Conservation (phyloP, 345 rosid genomes). For the Salix purpurea region DNA sequence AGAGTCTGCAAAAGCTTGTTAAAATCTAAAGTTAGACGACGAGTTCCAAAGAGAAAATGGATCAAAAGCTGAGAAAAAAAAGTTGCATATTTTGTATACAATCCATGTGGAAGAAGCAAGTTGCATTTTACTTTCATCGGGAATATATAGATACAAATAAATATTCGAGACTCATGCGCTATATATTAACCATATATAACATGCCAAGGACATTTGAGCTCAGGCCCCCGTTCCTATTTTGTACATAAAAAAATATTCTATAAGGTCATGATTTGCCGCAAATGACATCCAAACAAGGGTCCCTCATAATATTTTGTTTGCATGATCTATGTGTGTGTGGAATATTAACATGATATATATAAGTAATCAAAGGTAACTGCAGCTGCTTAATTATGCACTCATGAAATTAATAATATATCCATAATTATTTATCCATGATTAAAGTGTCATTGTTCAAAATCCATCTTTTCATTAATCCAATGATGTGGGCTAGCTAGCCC, state of each 20-base stretch:
- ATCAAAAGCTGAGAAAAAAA: not conserved
- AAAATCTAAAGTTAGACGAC: not conserved
- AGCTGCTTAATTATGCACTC: not conserved
- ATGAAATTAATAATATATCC: not conserved
- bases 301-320: not conserved
- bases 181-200: not conserved
- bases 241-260: not conserved
- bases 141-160: not conserved
- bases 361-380: not conserved
- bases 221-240: no score
- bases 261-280: not conserved
- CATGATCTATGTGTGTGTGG: not conserved
- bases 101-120: not conserved
- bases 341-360: not conserved
- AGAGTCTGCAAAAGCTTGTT: conserved; percentile 50
- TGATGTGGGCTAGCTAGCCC: not conserved
- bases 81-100: not conserved
- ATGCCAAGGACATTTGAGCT: not conserved
- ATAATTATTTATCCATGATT: no score
- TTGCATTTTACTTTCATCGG: not conserved
- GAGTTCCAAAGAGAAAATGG: not conserved
- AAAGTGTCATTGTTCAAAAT: not conserved
- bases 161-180: not conserved
- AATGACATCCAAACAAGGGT: not conserved
- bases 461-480: not conserved